Conservation (phyloP, 306 rosid genomes). For the Prunus salicina region DNA sequence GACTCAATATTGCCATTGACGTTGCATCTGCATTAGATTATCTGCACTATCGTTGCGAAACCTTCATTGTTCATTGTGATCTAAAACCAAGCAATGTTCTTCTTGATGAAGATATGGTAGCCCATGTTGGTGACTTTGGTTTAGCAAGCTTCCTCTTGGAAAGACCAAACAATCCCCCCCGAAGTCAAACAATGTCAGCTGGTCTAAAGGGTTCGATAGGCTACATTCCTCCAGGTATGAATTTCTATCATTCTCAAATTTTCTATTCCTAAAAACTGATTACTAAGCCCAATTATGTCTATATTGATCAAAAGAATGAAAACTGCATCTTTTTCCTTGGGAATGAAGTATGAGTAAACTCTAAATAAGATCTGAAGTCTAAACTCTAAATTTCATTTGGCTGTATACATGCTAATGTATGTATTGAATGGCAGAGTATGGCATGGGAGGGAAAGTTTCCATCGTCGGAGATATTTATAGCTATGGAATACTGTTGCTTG, state of each 20-base stretch:
- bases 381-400: too few species aligned
- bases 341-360: background rate
- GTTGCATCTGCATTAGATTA: background rate
- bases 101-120: slow-evolving; percentile 30
- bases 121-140: slow-evolving; percentile 24
- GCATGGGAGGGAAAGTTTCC: slow-evolving; percentile 29
- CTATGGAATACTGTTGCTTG: slow-evolving; percentile 28
- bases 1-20: background rate
- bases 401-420: background rate
- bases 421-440: slow-evolving; percentile 18
- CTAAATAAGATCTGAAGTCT: background rate
- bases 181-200: background rate
- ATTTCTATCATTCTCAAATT: background rate
- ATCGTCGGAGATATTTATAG: slow-evolving; percentile 26
- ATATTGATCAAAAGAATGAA: background rate
- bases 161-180: slow-evolving; percentile 1
- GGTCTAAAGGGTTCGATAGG: slow-evolving; percentile 30
- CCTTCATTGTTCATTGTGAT: background rate
- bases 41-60: background rate
- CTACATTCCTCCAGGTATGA: slow-evolving; percentile 34
- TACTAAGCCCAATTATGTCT: background rate
- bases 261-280: background rate
- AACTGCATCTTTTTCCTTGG: background rate
- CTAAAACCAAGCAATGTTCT: background rate
- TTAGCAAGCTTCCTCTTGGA: slow-evolving; percentile 3